A percentile compares a stretch with the other conserved stretches of the same genome.
phyloP scores from a whole-genome alignment of 192 early-diverging fungal species.

The Lobosporangium transversale region DNA sequence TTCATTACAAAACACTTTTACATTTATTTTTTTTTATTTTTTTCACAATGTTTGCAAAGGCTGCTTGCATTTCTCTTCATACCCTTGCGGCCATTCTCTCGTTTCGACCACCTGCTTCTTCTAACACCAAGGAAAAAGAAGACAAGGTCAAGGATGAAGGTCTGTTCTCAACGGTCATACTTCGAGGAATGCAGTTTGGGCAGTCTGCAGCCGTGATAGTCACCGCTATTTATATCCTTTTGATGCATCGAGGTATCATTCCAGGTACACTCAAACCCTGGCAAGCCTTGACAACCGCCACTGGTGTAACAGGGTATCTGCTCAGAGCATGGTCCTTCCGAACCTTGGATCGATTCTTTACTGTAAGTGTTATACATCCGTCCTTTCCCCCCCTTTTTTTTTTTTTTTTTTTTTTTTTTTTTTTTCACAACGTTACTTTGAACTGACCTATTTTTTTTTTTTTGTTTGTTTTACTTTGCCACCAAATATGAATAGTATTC shows the following conservation, averaged over 20 bases:
- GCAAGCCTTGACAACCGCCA: not conserved
- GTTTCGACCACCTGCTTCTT: conserved; percentile 18
- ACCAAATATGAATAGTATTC: too few species aligned
- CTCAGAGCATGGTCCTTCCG: conserved; percentile 22
- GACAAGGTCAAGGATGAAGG: conserved; percentile 39
- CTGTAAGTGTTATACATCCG: conserved; percentile 9
- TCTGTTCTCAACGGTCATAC: conserved; percentile 10
- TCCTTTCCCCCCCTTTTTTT: too few species aligned
- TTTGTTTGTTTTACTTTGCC: too few species aligned
- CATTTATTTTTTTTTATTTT: too few species aligned
- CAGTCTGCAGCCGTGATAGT: not conserved
- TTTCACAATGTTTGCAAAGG: conserved; percentile 32
- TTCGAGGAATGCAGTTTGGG: not conserved
- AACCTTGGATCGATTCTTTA: conserved; percentile 33
- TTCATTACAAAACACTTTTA: too few species aligned
- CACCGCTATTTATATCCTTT: conserved; percentile 4
- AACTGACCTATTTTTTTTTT: not conserved
- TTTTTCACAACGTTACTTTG: not conserved
- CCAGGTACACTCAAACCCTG: conserved; percentile 8
- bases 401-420: not conserved
- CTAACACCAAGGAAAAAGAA: conserved; percentile 20
- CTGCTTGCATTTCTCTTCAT: conserved; percentile 17
- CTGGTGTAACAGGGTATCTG: conserved; percentile 5
- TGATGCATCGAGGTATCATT: conserved; percentile 16
- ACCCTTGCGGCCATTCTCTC: conserved; percentile 21